phyloP scores from a whole-genome alignment of 192 early-diverging fungal species.

The Funneliformis mosseae region DNA sequence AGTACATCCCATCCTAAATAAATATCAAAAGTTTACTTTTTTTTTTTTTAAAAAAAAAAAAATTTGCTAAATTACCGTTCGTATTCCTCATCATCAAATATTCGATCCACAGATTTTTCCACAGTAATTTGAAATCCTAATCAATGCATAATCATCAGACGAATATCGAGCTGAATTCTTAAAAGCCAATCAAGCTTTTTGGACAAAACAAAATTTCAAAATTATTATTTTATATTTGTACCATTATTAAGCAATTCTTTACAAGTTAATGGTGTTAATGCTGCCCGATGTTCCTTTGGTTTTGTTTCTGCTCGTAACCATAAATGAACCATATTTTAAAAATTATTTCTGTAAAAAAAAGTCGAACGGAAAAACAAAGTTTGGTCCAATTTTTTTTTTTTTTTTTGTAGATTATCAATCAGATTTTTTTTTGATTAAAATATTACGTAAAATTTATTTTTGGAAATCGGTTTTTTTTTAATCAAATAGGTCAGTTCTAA shows the following conservation, averaged over 20 bases:
- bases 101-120: conserved; percentile 78
- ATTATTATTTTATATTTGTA: conserved; percentile 8
- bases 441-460: no score
- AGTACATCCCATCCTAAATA: conserved; percentile 71
- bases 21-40: neutral
- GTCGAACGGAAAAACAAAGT: no score
- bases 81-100: conserved; percentile 91
- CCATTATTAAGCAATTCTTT: conserved; percentile 77
- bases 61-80: conserved; percentile 51
- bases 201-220: neutral
- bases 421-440: no score
- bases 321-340: conserved; percentile 55
- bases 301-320: conserved; percentile 99
- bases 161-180: neutral
- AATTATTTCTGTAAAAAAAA: no score
- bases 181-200: neutral
- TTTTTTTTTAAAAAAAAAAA: neutral
- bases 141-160: neutral
- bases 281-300: conserved; percentile 92
- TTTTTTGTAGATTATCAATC: no score
- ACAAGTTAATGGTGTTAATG: conserved; percentile 83
- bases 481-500: no score
- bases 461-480: no score
- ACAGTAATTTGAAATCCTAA: conserved; percentile 86
- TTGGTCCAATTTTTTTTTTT: no score